Base-by-base conservation (phyloP, 1,284 basidiomycete species). In the Fomitopsis palustris region DNA sequence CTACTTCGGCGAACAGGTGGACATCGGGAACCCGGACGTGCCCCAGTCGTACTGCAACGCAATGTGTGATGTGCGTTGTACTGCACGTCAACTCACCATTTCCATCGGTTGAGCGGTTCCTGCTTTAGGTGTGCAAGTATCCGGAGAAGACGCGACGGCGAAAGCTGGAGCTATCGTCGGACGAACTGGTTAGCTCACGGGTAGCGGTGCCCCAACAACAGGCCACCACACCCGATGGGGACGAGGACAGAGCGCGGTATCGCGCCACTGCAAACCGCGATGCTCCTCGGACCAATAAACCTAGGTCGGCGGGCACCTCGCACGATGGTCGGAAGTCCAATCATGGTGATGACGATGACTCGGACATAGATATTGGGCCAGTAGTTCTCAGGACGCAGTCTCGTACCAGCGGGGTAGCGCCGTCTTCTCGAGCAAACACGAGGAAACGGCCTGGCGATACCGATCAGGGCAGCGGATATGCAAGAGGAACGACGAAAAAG, bases 1-100 rank as follows among this genome's bases (percentile, higher is more conserved):
- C 43, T 94, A 92, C 69, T 95, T 96, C 67, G 93, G 90, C 0
- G 93, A 95, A 71, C 68, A 72, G 2, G 84, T 93, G 43, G 81
- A 90, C 63, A 69, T 75, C 3, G 72, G 69, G 4, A 78, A 90
- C 62, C 63, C 75, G 2, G 77, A 76, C 6, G 64, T 79, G 4
- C 71, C 81, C 54, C 79, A 80, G 59, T 68, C 70, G 3, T 87
- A 92, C 64, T 96, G 93, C 67, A 73, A 88, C 59, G 77, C 78
- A 41, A 93, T 94, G 90, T 96, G 93, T 67, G 93, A 95, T 73
- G 93, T 93, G 67, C 56, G 87, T 7, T 12, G 3, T 14, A 23
- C 51, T 51, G 41, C 5, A 27, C 7, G 16, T 51, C 6, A 17
- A 31, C 14, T 19, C 16, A 16, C 41, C 33, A n/a, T 35, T 25